Evolutionary conservation across 257 asterid genomes (phyloP).

Genomic region (Echium plantagineum): DNA sequence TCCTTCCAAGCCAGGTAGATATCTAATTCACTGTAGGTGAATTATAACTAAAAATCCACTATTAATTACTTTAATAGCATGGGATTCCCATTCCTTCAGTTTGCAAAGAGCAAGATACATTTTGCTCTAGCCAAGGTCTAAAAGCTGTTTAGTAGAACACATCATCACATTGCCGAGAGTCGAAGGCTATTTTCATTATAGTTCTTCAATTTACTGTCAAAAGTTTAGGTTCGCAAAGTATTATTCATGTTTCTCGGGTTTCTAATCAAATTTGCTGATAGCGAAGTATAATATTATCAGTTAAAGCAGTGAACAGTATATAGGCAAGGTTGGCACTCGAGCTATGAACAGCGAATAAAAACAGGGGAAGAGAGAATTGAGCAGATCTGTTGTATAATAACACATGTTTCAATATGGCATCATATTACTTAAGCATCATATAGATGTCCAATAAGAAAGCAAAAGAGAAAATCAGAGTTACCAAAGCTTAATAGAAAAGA

Average conservation of each 20-base stretch:
- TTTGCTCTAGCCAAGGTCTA: no score
- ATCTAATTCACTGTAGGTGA: no score
- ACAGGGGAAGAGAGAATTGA: not conserved
- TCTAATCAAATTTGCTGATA: no score
- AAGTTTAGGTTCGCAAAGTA: not conserved
- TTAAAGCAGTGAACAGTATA: not conserved
- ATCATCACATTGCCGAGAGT: no score
- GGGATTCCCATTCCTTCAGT: not conserved
- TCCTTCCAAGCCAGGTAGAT: no score
- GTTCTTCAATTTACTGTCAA: not conserved
- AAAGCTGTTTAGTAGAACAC: no score
- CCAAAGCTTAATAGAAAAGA: constrained; percentile 48
- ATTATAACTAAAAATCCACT: no score
- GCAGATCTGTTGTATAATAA: not conserved
- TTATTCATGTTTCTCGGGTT: no score
- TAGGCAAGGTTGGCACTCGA: not conserved
- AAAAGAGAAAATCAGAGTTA: constrained; percentile 9
- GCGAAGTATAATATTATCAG: not conserved
- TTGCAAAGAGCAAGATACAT: no score
- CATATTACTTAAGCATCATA: not conserved
- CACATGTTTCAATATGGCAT: not conserved
- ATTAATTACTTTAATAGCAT: not conserved
- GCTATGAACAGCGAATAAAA: not conserved
- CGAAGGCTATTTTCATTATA: not conserved
- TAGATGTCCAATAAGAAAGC: not conserved